Percentiles rank a stretch among this genome's conserved stretches.
Evolutionary conservation across 2,329 filamentous ascomycete species (phyloP).

Genomic region (Sclerotinia sclerotiorum): DNA sequence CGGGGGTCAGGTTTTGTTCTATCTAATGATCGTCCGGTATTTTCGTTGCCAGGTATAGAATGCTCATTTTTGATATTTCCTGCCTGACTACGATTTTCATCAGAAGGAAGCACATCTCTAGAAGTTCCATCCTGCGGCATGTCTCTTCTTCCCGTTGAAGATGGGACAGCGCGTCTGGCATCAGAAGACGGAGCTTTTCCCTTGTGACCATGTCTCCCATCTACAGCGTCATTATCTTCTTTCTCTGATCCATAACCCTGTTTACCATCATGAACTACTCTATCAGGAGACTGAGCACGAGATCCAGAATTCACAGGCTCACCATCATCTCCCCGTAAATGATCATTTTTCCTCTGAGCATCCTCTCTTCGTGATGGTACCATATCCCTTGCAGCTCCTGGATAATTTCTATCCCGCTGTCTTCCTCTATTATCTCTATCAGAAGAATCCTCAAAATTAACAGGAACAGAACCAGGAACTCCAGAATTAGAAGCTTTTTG

Average conservation of each 20-base stretch:
- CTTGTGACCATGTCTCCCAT: neutral
- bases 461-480: neutral
- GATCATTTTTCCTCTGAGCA: neutral
- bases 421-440: neutral
- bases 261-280: neutral
- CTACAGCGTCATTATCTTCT: neutral
- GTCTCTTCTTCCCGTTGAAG: neutral
- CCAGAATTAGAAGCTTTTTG: neutral
- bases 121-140: neutral
- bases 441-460: neutral
- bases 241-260: neutral
- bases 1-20: neutral
- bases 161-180: neutral
- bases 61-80: neutral
- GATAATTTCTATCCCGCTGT: neutral
- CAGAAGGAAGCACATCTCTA: neutral
- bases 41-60: neutral
- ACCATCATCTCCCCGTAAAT: neutral
- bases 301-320: neutral
- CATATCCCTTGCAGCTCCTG: neutral
- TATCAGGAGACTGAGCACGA: neutral
- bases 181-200: neutral
- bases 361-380: neutral
- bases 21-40: neutral
- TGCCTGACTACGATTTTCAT: neutral